Base-by-base conservation (phyloP, 2,329 filamentous ascomycete genomes). In the Colletotrichum tropicicola region DNA sequence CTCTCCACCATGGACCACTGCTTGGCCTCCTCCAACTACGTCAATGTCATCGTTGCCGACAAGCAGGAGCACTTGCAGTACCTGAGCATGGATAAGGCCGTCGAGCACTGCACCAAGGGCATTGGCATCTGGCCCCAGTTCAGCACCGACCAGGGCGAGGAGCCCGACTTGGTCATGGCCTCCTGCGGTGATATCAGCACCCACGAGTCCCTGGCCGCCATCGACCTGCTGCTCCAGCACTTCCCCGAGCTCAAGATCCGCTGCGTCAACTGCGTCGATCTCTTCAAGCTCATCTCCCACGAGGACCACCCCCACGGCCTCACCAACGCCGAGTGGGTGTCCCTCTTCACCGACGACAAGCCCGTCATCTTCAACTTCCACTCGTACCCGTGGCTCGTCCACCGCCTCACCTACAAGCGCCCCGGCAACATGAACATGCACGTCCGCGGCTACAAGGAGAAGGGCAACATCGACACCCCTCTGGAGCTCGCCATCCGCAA, bases 291-390 rank as follows among this genome's bases (percentile, higher is more conserved):
- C 49, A 92, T 93, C 70, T 87, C 89, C 64, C 82, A 87, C 60
- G 80, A 77, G 19, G 87, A 93, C 71, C 92, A 94, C 74, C 89
- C 91, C 0, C 92, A 94, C 77, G 92, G 91, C 41, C 82, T 94
- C 61, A 84, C 82, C 0, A 88, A 92, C 70, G 68, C 71, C 17
- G 89, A 93, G 73, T 94, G 89, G 87, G 78, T 77, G 13, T 82
- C 89, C 39, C 79, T 93, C 68, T 94, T 94, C 82, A 94, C 91
- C 1, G 82, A 84, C 15, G 82, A 93, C 80, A 89, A 84, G 69
- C 92, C 91, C 21, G 82, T 93, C 73, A 88, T 94, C 73, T 94
- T 94, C 83, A 94, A 93, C 81, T 94, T 94, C 86, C 92, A 94
- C 80, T 91, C 88, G 30, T 94, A 94, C 79, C 91, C 92, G 8